Conservation (phyloP, 345 rosid genomes). For the thale cress (Arabidopsis thaliana) region DNA sequence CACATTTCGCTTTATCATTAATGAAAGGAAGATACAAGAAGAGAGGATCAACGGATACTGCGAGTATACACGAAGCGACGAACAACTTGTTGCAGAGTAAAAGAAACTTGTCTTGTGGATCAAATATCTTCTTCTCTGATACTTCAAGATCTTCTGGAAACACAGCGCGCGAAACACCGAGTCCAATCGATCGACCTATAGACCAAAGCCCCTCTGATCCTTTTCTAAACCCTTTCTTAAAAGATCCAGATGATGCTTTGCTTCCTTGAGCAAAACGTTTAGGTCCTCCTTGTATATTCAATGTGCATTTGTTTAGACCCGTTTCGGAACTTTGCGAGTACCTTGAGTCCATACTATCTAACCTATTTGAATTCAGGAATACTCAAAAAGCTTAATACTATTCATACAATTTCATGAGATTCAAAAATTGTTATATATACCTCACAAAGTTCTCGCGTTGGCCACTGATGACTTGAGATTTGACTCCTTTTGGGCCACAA, state of each 20-base stretch:
- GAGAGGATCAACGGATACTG: slow-evolving; percentile 88
- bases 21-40: slow-evolving; percentile 93
- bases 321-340: slow-evolving; percentile 69
- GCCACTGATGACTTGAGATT: slow-evolving; percentile 68
- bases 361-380: slow-evolving; percentile 50
- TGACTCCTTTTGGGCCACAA: slow-evolving; percentile 54
- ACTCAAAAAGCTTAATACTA: not conserved
- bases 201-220: slow-evolving; percentile 98
- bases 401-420: not conserved
- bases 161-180: slow-evolving; percentile 92
- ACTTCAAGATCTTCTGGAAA: slow-evolving; percentile 96
- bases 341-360: slow-evolving; percentile 93
- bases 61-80: slow-evolving; percentile 77
- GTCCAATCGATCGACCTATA: slow-evolving; percentile 85
- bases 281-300: slow-evolving; percentile 74
- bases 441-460: slow-evolving; percentile 90
- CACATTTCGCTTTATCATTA: slow-evolving; percentile 54
- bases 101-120: slow-evolving; percentile 95
- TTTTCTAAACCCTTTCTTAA: slow-evolving; percentile 78
- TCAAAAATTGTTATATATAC: slow-evolving; percentile 27
- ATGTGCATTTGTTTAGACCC: slow-evolving; percentile 69
- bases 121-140: slow-evolving; percentile 87
- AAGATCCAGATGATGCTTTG: slow-evolving; percentile 72
- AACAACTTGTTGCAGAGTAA: slow-evolving; percentile 79
- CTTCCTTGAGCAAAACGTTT: slow-evolving; percentile 56